A percentile compares a stretch with the other conserved stretches of the same genome.
phyloP scores from a whole-genome alignment of 164 flowering plant species.

The Vitis cinerea region DNA sequence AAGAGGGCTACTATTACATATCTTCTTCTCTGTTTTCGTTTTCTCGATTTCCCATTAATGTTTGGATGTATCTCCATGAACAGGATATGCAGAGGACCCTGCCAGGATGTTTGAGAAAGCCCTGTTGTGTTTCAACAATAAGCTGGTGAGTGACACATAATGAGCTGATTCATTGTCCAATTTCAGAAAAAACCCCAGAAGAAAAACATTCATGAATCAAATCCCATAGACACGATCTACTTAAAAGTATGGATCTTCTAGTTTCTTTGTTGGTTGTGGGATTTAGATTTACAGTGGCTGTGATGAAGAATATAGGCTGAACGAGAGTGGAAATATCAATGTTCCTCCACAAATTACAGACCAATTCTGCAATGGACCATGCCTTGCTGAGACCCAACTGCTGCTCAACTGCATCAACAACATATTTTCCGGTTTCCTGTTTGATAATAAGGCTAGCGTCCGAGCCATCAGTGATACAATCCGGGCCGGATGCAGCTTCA shows the following conservation, averaged over 20 bases:
- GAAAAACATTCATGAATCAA: background rate
- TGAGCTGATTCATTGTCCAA: background rate
- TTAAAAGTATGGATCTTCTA: background rate
- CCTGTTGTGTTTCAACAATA: slow-evolving; percentile 30
- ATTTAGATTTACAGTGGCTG: slow-evolving; percentile 31
- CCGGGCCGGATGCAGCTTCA: slow-evolving; percentile 29
- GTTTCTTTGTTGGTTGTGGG: background rate
- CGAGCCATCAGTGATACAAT: slow-evolving; percentile 22
- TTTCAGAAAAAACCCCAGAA: background rate
- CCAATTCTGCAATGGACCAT: slow-evolving; percentile 46
- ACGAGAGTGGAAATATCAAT: slow-evolving; percentile 26
- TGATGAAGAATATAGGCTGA: slow-evolving; percentile 28
- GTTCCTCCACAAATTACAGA: slow-evolving; percentile 26
- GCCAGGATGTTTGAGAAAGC: slow-evolving; percentile 15
- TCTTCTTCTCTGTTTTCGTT: background rate
- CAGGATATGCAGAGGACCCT: slow-evolving; percentile 22
- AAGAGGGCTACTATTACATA: too few relatives aligned
- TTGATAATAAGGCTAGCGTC: slow-evolving; percentile 29
- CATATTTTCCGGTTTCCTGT: slow-evolving; percentile 23
- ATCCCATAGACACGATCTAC: too few relatives aligned
- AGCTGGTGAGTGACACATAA: slow-evolving; percentile 20
- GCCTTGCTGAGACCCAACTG: slow-evolving; percentile 32
- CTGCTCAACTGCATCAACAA: slow-evolving; percentile 34
- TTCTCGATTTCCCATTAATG: background rate
- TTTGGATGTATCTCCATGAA: background rate